Percentiles rank a stretch among this genome's conserved stretches.
Evolutionary conservation across 768 basidiomycete species (phyloP).

Genomic region (Naganishia kalamii): DNA sequence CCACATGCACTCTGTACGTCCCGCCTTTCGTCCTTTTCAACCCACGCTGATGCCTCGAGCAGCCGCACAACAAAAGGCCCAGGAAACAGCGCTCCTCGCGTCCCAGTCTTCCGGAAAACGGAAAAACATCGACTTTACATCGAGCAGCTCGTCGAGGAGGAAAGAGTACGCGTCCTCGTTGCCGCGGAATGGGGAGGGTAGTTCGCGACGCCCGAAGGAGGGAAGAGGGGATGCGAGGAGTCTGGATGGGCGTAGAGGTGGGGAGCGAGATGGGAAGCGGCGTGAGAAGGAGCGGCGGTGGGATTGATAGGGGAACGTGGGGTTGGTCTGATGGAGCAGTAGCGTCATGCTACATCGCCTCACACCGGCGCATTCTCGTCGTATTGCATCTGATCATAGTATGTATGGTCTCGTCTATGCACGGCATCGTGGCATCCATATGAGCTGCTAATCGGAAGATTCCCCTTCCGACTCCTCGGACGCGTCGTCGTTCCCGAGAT

Average conservation of each 20-base stretch:
- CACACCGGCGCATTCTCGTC: no score
- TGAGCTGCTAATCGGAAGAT: neutral
- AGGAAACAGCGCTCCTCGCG: neutral
- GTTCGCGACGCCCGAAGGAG: neutral
- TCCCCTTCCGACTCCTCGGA: conserved; percentile 27
- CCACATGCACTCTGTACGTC: conserved; percentile 56
- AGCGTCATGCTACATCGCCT: neutral
- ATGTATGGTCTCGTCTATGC: neutral
- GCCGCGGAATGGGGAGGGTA: neutral
- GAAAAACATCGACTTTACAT: neutral
- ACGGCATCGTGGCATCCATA: neutral
- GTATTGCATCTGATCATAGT: neutral
- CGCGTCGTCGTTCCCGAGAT: conserved; percentile 28
- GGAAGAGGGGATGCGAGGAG: neutral
- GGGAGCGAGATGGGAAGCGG: neutral
- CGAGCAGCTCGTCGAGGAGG: neutral
- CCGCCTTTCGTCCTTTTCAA: neutral
- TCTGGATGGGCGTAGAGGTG: neutral
- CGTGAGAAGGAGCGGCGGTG: neutral
- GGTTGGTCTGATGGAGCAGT: neutral
- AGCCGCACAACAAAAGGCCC: conserved; percentile 8
- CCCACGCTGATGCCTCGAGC: neutral
- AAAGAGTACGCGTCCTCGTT: neutral
- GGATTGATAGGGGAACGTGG: neutral
- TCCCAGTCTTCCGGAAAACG: neutral